A percentile compares a stretch with the other conserved stretches of the same genome.
Conservation (phyloP, 2,329 filamentous ascomycete species). For the Akanthomyces uredinophilus region DNA sequence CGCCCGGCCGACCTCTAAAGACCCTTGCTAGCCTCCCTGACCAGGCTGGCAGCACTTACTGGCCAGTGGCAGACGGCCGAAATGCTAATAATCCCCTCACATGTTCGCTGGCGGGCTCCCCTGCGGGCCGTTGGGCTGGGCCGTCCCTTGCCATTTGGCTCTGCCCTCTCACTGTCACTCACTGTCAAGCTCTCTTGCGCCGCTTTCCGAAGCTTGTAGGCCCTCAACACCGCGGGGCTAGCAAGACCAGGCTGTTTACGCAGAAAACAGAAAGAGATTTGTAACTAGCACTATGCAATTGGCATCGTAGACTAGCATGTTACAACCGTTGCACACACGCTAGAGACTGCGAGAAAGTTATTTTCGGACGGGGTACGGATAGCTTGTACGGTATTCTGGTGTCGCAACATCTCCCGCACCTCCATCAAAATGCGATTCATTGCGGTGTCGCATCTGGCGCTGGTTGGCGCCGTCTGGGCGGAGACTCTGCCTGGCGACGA, state of each 20-base stretch:
- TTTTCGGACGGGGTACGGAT: not conserved
- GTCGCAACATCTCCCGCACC: not conserved
- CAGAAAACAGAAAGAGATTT: not conserved
- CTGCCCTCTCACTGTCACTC: no score
- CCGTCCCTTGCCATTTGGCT: no score
- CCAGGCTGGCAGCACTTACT: not conserved
- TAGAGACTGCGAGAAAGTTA: not conserved
- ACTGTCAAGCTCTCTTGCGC: no score
- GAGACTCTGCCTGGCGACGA: not conserved
- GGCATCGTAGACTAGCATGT: not conserved
- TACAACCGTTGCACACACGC: not conserved
- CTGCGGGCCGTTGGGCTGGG: no score
- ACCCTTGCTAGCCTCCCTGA: not conserved
- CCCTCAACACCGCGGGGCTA: not conserved
- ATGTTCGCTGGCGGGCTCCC: not conserved
- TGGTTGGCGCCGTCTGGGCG: not conserved
- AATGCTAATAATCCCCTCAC: not conserved
- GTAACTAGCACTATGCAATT: not conserved
- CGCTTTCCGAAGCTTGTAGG: not conserved
- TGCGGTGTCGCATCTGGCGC: not conserved
- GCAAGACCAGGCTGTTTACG: not conserved
- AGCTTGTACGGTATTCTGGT: not conserved
- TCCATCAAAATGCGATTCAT: not conserved
- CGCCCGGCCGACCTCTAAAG: not conserved
- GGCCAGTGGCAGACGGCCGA: not conserved